phyloP scores from a whole-genome alignment of 768 basidiomycete species.

The Lactarius quietus region DNA sequence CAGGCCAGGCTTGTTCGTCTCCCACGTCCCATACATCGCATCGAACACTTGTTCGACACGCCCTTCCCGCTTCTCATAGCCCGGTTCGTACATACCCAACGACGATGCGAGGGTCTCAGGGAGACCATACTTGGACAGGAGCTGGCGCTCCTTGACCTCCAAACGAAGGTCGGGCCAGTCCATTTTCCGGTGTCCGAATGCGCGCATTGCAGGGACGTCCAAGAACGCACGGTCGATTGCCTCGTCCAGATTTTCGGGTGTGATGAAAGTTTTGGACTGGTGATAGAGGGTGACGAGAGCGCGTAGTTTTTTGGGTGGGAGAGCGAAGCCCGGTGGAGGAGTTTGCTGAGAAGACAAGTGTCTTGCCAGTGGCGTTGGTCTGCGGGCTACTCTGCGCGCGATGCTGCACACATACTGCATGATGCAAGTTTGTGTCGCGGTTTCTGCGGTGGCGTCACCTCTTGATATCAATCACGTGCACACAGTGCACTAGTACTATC shows the following conservation, averaged over 20 bases:
- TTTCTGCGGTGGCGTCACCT: neutral
- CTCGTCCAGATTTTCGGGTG: slow-evolving; percentile 59
- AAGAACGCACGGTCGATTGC: slow-evolving; percentile 63
- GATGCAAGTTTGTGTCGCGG: neutral
- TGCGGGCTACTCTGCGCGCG: slow-evolving; percentile 4
- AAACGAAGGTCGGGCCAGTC: slow-evolving; percentile 23
- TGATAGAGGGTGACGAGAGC: slow-evolving; percentile 78
- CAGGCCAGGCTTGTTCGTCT: slow-evolving; percentile 19
- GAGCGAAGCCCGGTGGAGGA: slow-evolving; percentile 29
- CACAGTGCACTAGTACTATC: too few relatives aligned
- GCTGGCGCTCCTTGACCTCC: slow-evolving; percentile 24
- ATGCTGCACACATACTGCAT: slow-evolving; percentile 17
- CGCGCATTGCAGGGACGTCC: neutral
- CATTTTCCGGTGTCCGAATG: slow-evolving; percentile 15
- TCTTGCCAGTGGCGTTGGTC: slow-evolving; percentile 15
- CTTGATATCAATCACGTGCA: neutral
- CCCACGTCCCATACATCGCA: slow-evolving; percentile 25
- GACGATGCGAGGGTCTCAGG: slow-evolving; percentile 17
- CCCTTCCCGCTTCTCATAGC: slow-evolving; percentile 7
- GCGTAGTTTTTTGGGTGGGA: slow-evolving; percentile 58
- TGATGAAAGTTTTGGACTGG: slow-evolving; percentile 67
- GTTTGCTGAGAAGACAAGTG: slow-evolving; percentile 25
- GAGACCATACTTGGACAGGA: slow-evolving; percentile 17
- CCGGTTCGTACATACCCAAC: neutral
- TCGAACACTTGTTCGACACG: slow-evolving; percentile 20